Percentiles rank a stretch among this genome's conserved stretches.
Evolutionary conservation across 129 eudicot species (phyloP).

Genomic region (Helianthus tuberosus): DNA sequence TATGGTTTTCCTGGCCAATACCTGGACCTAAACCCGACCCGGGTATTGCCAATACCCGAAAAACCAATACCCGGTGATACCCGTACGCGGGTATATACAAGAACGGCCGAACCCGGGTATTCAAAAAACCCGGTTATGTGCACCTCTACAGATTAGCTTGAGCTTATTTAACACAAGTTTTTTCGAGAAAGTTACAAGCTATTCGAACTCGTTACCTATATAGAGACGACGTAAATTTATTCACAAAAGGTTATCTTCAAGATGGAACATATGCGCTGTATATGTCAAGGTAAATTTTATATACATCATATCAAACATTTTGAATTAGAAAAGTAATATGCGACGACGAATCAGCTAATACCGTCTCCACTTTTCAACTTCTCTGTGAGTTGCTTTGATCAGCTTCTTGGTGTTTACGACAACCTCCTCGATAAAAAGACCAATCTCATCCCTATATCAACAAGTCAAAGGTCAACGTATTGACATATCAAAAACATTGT

Average conservation of each 20-base stretch:
- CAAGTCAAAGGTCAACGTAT: conserved; percentile 1
- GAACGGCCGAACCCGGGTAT: too few species aligned
- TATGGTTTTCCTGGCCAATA: too few species aligned
- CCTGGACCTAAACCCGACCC: too few species aligned
- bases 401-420: conserved; percentile 75
- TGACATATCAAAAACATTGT: conserved; percentile 1
- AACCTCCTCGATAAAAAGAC: conserved; percentile 68
- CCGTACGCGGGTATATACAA: too few species aligned
- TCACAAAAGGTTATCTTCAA: not conserved
- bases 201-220: too few species aligned
- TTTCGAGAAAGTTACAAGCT: too few species aligned
- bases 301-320: conserved; percentile 28
- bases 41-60: too few species aligned
- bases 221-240: not conserved
- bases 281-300: conserved; percentile 22
- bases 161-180: too few species aligned
- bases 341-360: not conserved
- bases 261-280: not conserved
- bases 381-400: conserved; percentile 68
- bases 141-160: too few species aligned
- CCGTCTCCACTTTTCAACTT: conserved; percentile 91
- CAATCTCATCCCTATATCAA: conserved; percentile 68
- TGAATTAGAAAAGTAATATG: not conserved
- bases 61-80: too few species aligned
- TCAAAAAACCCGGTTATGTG: too few species aligned